These are phyloP conservation scores for Castanopsis chinensis DNA, from an alignment of 306 rosid genomes.

Conservation along the genomic window DNA sequence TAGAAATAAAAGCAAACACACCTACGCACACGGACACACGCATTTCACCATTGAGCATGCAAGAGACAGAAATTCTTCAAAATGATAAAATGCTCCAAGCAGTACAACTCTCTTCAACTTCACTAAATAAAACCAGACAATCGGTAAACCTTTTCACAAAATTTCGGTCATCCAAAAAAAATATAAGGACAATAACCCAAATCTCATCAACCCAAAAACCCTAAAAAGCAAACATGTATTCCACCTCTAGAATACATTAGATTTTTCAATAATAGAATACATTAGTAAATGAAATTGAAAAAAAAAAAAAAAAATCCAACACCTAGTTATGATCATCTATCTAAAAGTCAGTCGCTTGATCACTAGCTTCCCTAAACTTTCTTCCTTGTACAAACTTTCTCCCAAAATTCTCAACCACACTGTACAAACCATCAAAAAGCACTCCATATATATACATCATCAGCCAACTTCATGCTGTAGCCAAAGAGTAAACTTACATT, in stretches of 20 bases:
- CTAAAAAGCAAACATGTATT: conserved; percentile 38
- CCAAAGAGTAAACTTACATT: conserved; percentile 29
- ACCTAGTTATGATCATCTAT: conserved; percentile 62
- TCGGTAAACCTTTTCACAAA: conserved; percentile 37
- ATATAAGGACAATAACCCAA: conserved; percentile 37
- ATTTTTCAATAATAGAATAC: conserved; percentile 12
- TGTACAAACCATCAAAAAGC: conserved; percentile 74
- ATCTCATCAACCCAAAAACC: conserved; percentile 54
- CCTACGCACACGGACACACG: too few relatives aligned
- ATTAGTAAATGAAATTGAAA: conserved; percentile 18
- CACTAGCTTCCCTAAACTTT: conserved; percentile 44
- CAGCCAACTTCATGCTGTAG: conserved; percentile 44
- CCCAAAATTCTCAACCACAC: conserved; percentile 54
- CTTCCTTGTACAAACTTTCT: conserved; percentile 39
- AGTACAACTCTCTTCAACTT: conserved; percentile 30
- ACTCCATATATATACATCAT: conserved; percentile 38
- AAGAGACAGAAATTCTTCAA: not conserved
- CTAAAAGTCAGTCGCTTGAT: conserved; percentile 60
- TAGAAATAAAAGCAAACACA: too few relatives aligned
- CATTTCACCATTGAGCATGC: not conserved
- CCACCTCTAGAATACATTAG: conserved; percentile 30
- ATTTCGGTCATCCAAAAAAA: conserved; percentile 49
- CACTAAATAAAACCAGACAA: conserved; percentile 33
- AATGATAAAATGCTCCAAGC: conserved; percentile 18
- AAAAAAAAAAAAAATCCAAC: conserved; percentile 32